phyloP scores from a whole-genome alignment of 805 yeast genomes.

The Myxozyma neglecta region DNA sequence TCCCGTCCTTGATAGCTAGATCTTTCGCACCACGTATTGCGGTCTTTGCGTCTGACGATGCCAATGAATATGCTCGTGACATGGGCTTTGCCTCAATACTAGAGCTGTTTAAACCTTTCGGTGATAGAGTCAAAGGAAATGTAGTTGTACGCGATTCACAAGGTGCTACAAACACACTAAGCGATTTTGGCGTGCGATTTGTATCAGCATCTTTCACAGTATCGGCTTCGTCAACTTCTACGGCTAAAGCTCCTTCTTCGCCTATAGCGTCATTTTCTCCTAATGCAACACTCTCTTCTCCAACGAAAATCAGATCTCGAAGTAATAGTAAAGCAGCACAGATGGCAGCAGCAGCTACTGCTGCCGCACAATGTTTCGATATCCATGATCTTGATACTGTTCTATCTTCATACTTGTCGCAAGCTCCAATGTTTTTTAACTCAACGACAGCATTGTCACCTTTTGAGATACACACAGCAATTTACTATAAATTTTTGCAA shows the following conservation, averaged over 20 bases:
- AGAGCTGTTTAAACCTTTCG: conserved; percentile 55
- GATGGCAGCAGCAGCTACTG: conserved; percentile 3
- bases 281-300: not conserved
- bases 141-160: conserved; percentile 55
- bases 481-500: conserved; percentile 60
- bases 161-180: conserved; percentile 50
- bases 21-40: conserved; percentile 56
- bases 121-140: conserved; percentile 50
- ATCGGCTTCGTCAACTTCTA: not conserved
- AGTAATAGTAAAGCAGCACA: conserved; percentile 11
- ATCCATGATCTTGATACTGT: conserved; percentile 21
- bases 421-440: conserved; percentile 30
- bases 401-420: conserved; percentile 10
- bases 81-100: conserved; percentile 49
- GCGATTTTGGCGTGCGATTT: conserved; percentile 60
- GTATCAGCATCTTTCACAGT: conserved; percentile 3
- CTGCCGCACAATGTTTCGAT: conserved; percentile 18
- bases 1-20: conserved; percentile 33
- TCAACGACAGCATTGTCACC: conserved; percentile 30
- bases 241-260: conserved; percentile 3
- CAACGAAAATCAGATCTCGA: conserved; percentile 1
- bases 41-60: conserved; percentile 49
- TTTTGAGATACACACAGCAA: conserved; percentile 38
- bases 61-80: conserved; percentile 47
- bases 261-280: too few relatives aligned